Conservation (phyloP, 2,329 filamentous ascomycete genomes). For the Alternaria conjuncta region DNA sequence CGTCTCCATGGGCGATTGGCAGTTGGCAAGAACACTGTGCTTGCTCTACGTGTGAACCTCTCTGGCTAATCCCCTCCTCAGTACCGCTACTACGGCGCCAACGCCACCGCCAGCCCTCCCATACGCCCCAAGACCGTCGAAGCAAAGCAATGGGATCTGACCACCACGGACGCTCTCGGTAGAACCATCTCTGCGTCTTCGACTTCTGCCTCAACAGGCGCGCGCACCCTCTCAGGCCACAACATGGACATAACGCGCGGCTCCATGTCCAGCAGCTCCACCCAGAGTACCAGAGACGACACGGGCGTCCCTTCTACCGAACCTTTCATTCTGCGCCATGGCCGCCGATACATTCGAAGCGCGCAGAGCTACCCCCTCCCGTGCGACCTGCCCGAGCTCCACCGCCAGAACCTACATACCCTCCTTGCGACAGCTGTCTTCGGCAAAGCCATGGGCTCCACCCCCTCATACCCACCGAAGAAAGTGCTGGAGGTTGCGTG, state of each 20-base stretch:
- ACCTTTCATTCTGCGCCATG: conserved; percentile 73
- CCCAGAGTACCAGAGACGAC: conserved; percentile 40
- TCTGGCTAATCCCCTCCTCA: conserved; percentile 22
- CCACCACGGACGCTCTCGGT: conserved; percentile 45
- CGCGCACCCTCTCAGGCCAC: conserved; percentile 18
- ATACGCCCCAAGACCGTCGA: conserved; percentile 40
- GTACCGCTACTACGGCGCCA: conserved; percentile 46
- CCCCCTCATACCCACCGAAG: conserved; percentile 66
- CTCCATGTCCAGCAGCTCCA: conserved; percentile 49
- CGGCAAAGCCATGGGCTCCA: conserved; percentile 78
- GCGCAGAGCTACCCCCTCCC: conserved; percentile 80
- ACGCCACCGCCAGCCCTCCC: conserved; percentile 29
- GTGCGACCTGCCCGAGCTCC: conserved; percentile 83
- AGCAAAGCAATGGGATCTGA: conserved; percentile 47
- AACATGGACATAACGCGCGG: conserved; percentile 47
- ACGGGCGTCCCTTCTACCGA: conserved; percentile 26
- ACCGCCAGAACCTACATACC: conserved; percentile 85
- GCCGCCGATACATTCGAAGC: conserved; percentile 83
- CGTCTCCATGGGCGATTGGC: conserved; percentile 45
- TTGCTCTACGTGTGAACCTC: not conserved
- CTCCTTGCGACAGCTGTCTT: conserved; percentile 82
- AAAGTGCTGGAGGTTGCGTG: conserved; percentile 83
- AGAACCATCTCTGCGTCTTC: conserved; percentile 41
- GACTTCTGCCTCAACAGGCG: conserved; percentile 23
- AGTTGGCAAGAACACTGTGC: conserved; percentile 35